These are phyloP conservation scores for Candolleomyces efflorescens DNA, from an alignment of 768 basidiomycete species.

Conservation along the genomic window DNA sequence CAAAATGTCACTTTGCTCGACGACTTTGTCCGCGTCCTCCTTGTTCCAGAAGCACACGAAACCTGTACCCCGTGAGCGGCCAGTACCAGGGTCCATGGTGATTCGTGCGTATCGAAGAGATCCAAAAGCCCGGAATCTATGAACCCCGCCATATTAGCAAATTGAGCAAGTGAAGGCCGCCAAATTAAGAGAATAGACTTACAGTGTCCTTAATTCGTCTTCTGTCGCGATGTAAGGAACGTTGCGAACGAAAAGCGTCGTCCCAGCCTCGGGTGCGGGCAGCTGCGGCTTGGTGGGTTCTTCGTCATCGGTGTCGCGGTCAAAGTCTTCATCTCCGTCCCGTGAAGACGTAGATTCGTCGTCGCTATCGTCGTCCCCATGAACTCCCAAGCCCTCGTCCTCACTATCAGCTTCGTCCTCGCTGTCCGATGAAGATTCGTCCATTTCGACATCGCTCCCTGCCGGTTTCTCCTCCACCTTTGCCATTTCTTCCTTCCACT, in stretches of 20 bases:
- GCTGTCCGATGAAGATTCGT: constrained; percentile 19
- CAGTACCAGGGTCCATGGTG: constrained; percentile 77
- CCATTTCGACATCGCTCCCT: constrained; percentile 35
- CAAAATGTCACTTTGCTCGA: constrained; percentile 75
- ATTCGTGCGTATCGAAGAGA: constrained; percentile 91
- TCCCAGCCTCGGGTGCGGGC: constrained; percentile 82
- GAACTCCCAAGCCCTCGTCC: constrained; percentile 38
- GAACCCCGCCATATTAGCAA: no score
- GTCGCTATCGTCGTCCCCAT: constrained; percentile 41
- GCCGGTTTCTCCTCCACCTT: constrained; percentile 41
- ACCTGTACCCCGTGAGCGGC: constrained; percentile 89
- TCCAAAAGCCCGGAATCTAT: constrained; percentile 88
- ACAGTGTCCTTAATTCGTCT: constrained; percentile 86
- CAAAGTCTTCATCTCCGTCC: constrained; percentile 30
- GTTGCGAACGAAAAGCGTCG: constrained; percentile 92
- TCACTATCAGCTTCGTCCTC: constrained; percentile 27
- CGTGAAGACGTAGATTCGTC: constrained; percentile 35
- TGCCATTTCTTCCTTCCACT: constrained; percentile 79
- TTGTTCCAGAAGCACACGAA: constrained; percentile 98
- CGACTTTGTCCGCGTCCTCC: constrained; percentile 81
- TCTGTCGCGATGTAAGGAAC: constrained; percentile 90
- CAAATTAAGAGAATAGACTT: constrained; percentile 22
- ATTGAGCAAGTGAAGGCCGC: no score
- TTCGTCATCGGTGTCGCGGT: constrained; percentile 32
- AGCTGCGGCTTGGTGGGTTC: constrained; percentile 59